A percentile compares a stretch with the other conserved stretches of the same genome.
Evolutionary conservation across 345 rosid species (phyloP).

Genomic region (Pistacia vera): DNA sequence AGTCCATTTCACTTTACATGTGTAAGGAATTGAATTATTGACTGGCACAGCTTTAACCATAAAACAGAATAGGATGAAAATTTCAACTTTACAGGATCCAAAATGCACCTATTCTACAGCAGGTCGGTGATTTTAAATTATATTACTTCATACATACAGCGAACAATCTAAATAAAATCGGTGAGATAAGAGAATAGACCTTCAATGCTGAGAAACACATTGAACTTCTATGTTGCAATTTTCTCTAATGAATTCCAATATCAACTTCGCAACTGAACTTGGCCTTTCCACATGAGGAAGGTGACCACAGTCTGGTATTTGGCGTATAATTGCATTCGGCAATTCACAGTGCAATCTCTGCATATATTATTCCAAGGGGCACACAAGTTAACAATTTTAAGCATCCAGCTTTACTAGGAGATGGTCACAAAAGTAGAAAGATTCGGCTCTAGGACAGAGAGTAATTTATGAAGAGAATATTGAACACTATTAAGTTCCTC

Average conservation of each 20-base stretch:
- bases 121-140: too few relatives aligned
- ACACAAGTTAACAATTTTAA: background rate
- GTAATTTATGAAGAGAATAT: background rate
- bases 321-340: constrained; percentile 58
- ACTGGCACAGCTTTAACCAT: too few relatives aligned
- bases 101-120: background rate
- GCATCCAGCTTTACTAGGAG: background rate
- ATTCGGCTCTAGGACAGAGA: background rate
- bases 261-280: constrained; percentile 50
- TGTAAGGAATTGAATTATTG: too few relatives aligned
- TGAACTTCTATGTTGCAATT: constrained; percentile 35
- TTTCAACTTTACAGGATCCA: background rate
- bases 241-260: constrained; percentile 59
- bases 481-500: background rate
- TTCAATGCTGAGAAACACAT: constrained; percentile 26
- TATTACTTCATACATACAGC: background rate
- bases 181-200: constrained; percentile 12
- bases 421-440: background rate
- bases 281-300: constrained; percentile 91
- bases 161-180: constrained; percentile 18
- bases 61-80: background rate
- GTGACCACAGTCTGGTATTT: constrained; percentile 87
- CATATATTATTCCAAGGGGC: constrained; percentile 10
- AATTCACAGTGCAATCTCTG: constrained; percentile 79
- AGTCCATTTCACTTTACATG: too few relatives aligned